phyloP scores from a whole-genome alignment of 1,284 basidiomycete species.

The Stereum hirsutum region DNA sequence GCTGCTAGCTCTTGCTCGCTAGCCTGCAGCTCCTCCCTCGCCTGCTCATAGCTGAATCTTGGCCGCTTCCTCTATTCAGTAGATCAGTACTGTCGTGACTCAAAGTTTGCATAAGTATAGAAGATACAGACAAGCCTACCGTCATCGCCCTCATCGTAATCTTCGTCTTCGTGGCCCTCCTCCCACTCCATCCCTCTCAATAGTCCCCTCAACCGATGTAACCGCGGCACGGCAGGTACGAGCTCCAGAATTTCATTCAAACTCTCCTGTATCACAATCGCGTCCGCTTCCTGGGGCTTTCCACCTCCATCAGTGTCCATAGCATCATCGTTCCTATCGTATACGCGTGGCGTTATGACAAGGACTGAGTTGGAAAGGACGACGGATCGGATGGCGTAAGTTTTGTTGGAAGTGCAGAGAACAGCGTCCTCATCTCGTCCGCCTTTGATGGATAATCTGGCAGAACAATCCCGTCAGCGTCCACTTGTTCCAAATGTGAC shows the following conservation, averaged over 20 bases:
- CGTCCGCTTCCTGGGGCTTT: slow-evolving; percentile 19
- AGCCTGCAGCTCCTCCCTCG: slow-evolving; percentile 63
- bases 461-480: slow-evolving; percentile 8
- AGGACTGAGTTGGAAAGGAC: slow-evolving; percentile 80
- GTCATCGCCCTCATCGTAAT: slow-evolving; percentile 23
- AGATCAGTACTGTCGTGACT: neutral
- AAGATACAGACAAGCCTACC: neutral
- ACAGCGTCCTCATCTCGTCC: slow-evolving; percentile 78
- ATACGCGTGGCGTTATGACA: slow-evolving; percentile 59
- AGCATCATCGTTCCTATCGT: slow-evolving; percentile 30
- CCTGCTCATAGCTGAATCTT: slow-evolving; percentile 48
- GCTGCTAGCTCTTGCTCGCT: slow-evolving; percentile 63
- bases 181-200: slow-evolving; percentile 63
- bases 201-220: slow-evolving; percentile 57
- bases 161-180: slow-evolving; percentile 41
- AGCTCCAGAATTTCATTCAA: slow-evolving; percentile 75
- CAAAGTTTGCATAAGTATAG: neutral
- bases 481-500: neutral
- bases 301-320: slow-evolving; percentile 18
- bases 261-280: slow-evolving; percentile 59
- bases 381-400: slow-evolving; percentile 76
- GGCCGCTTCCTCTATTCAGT: slow-evolving; percentile 21
- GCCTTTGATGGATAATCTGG: slow-evolving; percentile 77
- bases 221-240: slow-evolving; percentile 58
- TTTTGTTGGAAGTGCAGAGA: slow-evolving; percentile 71